These are phyloP conservation scores for Roridomyces roridus DNA, from an alignment of 768 basidiomycete genomes.

Conservation along the genomic window DNA sequence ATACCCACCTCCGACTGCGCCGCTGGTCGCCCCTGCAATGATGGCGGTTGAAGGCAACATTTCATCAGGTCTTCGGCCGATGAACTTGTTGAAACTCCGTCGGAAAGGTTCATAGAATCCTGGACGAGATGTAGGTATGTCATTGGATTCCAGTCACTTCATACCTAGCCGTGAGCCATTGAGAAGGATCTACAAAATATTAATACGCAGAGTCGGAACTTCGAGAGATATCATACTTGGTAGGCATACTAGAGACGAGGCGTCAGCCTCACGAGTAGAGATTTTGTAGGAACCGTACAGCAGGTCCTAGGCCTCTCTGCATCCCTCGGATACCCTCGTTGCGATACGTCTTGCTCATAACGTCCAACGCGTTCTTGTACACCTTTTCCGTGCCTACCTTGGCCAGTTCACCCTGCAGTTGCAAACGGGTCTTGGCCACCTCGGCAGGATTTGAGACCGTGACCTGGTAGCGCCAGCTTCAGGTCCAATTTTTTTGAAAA, in stretches of 20 bases:
- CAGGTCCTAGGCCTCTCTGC: slow-evolving; percentile 90
- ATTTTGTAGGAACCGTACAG: slow-evolving; percentile 33
- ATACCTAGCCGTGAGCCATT: slow-evolving; percentile 90
- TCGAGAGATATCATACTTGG: slow-evolving; percentile 62
- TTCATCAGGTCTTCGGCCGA: slow-evolving; percentile 68
- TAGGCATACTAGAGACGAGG: slow-evolving; percentile 75
- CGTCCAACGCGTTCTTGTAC: slow-evolving; percentile 89
- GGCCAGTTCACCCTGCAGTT: slow-evolving; percentile 94
- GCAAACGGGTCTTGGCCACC: slow-evolving; percentile 93
- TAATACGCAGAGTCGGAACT: slow-evolving; percentile 11
- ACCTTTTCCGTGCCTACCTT: slow-evolving; percentile 75
- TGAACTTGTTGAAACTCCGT: slow-evolving; percentile 64
- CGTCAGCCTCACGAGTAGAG: slow-evolving; percentile 4
- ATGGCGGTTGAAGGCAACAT: slow-evolving; percentile 81
- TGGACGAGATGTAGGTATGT: slow-evolving; percentile 31
- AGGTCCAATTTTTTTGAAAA: slow-evolving; percentile 1
- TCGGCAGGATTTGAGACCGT: slow-evolving; percentile 82
- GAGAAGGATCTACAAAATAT: slow-evolving; percentile 72
- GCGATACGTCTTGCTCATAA: slow-evolving; percentile 83
- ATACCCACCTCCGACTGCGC: slow-evolving; percentile 86
- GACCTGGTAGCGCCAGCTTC: slow-evolving; percentile 52
- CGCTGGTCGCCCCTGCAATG: slow-evolving; percentile 87
- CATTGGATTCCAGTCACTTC: slow-evolving; percentile 1
- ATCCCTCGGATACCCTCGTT: slow-evolving; percentile 92
- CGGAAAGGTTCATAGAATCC: slow-evolving; percentile 98